phyloP scores from a whole-genome alignment of 805 yeast species.

The Ogataea populi-albae region DNA sequence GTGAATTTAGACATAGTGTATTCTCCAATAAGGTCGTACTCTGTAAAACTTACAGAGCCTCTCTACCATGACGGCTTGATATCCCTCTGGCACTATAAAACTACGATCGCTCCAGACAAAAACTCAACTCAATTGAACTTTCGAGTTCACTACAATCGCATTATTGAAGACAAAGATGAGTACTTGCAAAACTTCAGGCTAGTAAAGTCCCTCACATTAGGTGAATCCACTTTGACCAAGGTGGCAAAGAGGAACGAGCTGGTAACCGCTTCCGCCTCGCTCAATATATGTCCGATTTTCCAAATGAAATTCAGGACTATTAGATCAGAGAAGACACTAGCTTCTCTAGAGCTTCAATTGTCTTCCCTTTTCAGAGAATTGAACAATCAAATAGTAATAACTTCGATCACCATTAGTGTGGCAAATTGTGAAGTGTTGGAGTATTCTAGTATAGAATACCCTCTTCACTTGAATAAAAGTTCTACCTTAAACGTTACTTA shows the following conservation, averaged over 20 bases:
- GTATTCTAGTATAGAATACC: slow-evolving; percentile 24
- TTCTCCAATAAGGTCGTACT: slow-evolving; percentile 7
- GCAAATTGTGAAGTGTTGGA: slow-evolving; percentile 25
- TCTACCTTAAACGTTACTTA: slow-evolving; percentile 26
- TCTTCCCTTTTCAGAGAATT: slow-evolving; percentile 17
- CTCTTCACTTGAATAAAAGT: slow-evolving; percentile 27
- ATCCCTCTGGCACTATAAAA: slow-evolving; percentile 17
- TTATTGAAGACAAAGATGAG: slow-evolving; percentile 5
- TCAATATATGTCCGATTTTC: slow-evolving; percentile 25
- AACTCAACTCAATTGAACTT: slow-evolving; percentile 15
- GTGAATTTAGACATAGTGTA: slow-evolving; percentile 13
- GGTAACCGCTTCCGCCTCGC: slow-evolving; percentile 7
- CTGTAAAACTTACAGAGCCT: slow-evolving; percentile 6
- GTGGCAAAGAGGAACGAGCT: slow-evolving; percentile 7
- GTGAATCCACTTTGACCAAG: slow-evolving; percentile 7
- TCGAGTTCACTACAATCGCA: slow-evolving; percentile 17
- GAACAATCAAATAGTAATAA: slow-evolving; percentile 10
- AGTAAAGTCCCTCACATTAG: slow-evolving; percentile 12
- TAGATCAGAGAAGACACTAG: slow-evolving; percentile 25
- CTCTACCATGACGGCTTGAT: background rate
- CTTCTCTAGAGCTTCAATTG: slow-evolving; percentile 25
- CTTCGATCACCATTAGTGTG: slow-evolving; percentile 18
- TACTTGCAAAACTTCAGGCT: slow-evolving; percentile 13
- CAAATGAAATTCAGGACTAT: slow-evolving; percentile 28
- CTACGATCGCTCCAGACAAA: slow-evolving; percentile 21